Conservation (phyloP, 1,139 yeast species). For the Zygosaccharomyces sapae region DNA sequence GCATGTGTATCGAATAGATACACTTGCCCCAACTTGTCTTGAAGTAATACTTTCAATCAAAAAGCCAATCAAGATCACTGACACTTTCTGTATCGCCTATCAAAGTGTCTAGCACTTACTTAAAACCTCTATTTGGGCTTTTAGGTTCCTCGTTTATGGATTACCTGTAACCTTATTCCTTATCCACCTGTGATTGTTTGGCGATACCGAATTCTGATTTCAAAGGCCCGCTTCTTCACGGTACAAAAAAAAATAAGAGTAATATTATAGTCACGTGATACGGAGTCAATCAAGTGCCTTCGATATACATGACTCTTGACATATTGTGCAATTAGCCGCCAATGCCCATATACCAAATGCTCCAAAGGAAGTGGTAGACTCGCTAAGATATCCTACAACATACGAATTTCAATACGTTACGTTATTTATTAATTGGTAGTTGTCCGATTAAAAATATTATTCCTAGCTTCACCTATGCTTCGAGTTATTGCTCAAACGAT, state of each 20-base stretch:
- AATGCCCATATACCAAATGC: background rate
- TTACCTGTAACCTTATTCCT: background rate
- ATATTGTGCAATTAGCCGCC: background rate
- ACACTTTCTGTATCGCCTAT: background rate
- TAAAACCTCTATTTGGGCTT: background rate
- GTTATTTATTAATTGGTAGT: no score
- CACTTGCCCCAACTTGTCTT: background rate
- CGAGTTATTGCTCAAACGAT: slow-evolving; percentile 14
- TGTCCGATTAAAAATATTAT: no score
- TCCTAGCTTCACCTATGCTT: background rate
- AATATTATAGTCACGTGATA: background rate
- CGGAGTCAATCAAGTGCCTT: background rate
- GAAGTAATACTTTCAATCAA: background rate
- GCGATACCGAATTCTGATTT: background rate
- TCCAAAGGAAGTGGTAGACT: no score
- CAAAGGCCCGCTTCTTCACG: background rate
- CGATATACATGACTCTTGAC: background rate
- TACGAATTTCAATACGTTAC: no score
- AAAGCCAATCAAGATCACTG: slow-evolving; percentile 1
- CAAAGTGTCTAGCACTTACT: background rate
- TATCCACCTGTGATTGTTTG: background rate
- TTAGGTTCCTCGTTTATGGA: background rate
- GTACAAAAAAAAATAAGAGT: background rate
- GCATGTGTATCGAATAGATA: slow-evolving; percentile 2
- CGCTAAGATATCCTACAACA: no score